Evolutionary conservation across 345 rosid genomes (phyloP).

Genomic region (Moricandia moricandioides): DNA sequence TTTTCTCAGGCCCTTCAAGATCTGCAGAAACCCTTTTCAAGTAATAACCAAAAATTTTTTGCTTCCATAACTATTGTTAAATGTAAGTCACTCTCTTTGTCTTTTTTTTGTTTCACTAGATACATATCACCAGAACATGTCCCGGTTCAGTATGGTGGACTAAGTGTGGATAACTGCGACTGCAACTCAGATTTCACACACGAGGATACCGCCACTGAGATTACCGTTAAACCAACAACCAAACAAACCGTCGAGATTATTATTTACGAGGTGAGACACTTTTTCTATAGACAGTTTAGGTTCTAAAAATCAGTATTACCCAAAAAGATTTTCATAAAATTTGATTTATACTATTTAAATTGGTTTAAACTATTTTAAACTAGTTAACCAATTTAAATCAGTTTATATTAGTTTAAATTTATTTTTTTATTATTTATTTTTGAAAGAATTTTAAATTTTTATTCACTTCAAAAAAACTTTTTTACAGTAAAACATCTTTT

Average conservation of each 20-base stretch:
- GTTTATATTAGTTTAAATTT: too few species aligned
- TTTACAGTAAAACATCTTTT: too few species aligned
- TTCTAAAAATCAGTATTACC: background rate
- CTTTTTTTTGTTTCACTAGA: conserved; percentile 21
- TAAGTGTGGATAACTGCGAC: conserved; percentile 31
- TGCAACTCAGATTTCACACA: conserved; percentile 29
- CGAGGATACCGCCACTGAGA: conserved; percentile 33
- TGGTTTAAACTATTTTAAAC: too few species aligned
- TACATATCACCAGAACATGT: conserved; percentile 39
- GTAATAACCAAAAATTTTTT: conserved; percentile 6
- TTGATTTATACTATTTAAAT: too few species aligned
- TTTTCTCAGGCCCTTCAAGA: conserved; percentile 42
- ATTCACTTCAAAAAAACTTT: too few species aligned
- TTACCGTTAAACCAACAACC: conserved; percentile 30
- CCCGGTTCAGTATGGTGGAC: conserved; percentile 41
- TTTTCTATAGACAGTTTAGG: background rate
- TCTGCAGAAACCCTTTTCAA: conserved; percentile 40
- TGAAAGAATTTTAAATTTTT: too few species aligned
- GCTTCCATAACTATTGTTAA: too few species aligned
- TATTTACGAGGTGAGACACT: conserved; percentile 26
- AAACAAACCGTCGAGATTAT: conserved; percentile 41
- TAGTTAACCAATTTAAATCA: too few species aligned
- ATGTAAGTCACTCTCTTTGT: background rate
- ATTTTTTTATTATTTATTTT: too few species aligned
- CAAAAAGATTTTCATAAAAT: too few species aligned